These are phyloP conservation scores for Citeromyces matritensis DNA, from an alignment of 805 yeast genomes.

Conservation along the genomic window DNA sequence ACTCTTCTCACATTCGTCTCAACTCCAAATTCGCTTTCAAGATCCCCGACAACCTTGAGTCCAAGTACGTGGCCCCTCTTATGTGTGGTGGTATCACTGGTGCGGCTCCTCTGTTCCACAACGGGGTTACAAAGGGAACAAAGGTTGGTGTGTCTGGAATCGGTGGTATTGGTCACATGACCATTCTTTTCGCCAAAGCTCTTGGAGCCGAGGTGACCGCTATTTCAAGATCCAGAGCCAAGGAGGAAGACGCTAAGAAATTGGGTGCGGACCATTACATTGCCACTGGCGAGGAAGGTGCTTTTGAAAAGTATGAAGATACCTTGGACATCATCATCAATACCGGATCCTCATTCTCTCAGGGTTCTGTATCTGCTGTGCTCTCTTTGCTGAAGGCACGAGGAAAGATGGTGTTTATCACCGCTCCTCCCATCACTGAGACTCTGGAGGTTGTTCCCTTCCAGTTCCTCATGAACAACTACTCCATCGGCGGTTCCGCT, in stretches of 20 bases:
- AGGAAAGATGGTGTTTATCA: conserved; percentile 48
- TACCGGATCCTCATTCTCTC: conserved; percentile 34
- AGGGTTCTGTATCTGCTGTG: conserved; percentile 31
- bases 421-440: conserved; percentile 41
- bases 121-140: conserved; percentile 17
- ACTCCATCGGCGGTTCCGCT: conserved; percentile 40
- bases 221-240: conserved; percentile 33
- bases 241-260: conserved; percentile 33
- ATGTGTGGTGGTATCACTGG: conserved; percentile 71
- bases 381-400: conserved; percentile 37
- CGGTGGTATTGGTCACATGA: conserved; percentile 59
- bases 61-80: conserved; percentile 52
- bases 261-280: conserved; percentile 42
- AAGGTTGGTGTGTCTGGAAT: conserved; percentile 48
- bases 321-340: conserved; percentile 36
- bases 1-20: conserved; percentile 50
- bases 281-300: conserved; percentile 26
- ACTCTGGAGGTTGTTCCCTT: conserved; percentile 20
- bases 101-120: conserved; percentile 48
- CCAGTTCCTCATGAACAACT: conserved; percentile 23
- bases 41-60: conserved; percentile 38
- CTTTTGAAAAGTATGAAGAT: conserved; percentile 13
- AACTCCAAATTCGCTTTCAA: conserved; percentile 50
- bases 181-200: conserved; percentile 42
- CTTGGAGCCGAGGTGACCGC: conserved; percentile 49